Conservation (phyloP, 371 early-diverging fungal species). For the Mucor irregularis region DNA sequence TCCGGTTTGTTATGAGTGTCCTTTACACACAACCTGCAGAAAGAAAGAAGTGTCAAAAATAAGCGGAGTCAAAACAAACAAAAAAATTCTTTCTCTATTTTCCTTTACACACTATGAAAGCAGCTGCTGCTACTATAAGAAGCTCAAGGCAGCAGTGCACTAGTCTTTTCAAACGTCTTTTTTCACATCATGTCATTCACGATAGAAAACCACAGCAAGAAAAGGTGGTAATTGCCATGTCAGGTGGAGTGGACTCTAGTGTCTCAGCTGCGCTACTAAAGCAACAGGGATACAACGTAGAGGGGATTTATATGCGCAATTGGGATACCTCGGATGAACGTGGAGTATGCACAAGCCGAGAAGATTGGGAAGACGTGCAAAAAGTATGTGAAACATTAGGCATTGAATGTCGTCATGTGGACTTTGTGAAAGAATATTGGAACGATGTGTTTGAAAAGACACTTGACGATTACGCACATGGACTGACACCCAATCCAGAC, state of each 20-base stretch:
- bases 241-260: conserved; percentile 93
- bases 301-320: conserved; percentile 92
- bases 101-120: not conserved
- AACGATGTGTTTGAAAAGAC: conserved; percentile 79
- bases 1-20: too few relatives aligned
- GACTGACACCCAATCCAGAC: conserved; percentile 94
- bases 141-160: conserved; percentile 1
- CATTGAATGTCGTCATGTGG: conserved; percentile 70
- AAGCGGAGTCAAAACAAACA: too few relatives aligned
- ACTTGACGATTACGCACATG: conserved; percentile 68
- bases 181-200: conserved; percentile 1
- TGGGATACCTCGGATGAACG: conserved; percentile 88
- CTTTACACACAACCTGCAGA: too few relatives aligned
- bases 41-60: too few relatives aligned
- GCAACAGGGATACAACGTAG: conserved; percentile 58
- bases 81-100: conserved; percentile 1
- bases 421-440: conserved; percentile 93
- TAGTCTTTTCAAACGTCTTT: conserved; percentile 4
- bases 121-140: too few relatives aligned
- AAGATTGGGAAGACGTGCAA: conserved; percentile 87
- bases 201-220: not conserved
- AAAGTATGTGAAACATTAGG: conserved; percentile 62
- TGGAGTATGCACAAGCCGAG: conserved; percentile 76
- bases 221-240: conserved; percentile 74
- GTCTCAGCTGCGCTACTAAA: conserved; percentile 49